A percentile compares a stretch with the other conserved stretches of the same genome.
These are phyloP conservation scores for Eutrema japonicum DNA, from an alignment of 345 rosid genomes.

Conservation along the genomic window DNA sequence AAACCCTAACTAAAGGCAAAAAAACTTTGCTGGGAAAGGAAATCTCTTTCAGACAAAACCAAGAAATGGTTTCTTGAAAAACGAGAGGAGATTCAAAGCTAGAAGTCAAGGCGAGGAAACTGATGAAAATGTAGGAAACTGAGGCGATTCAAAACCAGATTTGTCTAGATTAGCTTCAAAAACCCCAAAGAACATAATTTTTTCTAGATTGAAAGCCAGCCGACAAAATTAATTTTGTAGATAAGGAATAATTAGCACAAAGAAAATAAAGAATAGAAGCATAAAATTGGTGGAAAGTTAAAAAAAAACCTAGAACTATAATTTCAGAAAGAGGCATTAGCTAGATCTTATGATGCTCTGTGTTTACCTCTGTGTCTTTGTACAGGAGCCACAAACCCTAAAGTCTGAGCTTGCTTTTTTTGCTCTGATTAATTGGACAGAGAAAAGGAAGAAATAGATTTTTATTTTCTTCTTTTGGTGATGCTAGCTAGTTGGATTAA, in stretches of 20 bases:
- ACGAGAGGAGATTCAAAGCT: slow-evolving; percentile 31
- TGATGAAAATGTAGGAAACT: slow-evolving; percentile 26
- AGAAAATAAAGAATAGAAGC: slow-evolving; percentile 1
- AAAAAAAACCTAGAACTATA: slow-evolving; percentile 16
- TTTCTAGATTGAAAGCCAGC: slow-evolving; percentile 7
- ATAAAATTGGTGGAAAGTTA: slow-evolving; percentile 6
- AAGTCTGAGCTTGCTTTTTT: slow-evolving; percentile 24
- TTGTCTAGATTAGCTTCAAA: slow-evolving; percentile 25
- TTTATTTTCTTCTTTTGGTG: slow-evolving; percentile 29
- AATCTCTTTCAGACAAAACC: slow-evolving; percentile 3
- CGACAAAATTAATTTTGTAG: not conserved
- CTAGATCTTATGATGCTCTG: slow-evolving; percentile 28
- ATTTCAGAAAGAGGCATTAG: slow-evolving; percentile 9
- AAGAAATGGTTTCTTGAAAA: slow-evolving; percentile 12
- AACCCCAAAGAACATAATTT: not conserved
- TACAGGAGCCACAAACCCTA: slow-evolving; percentile 43
- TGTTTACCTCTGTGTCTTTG: slow-evolving; percentile 40
- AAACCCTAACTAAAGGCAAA: slow-evolving; percentile 24
- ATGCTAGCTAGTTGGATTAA: slow-evolving; percentile 36
- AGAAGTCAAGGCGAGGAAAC: slow-evolving; percentile 20
- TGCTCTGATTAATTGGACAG: slow-evolving; percentile 25
- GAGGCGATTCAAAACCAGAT: slow-evolving; percentile 15
- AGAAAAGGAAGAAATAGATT: slow-evolving; percentile 14
- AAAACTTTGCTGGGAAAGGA: not conserved
- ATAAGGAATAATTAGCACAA: not conserved